A percentile compares a stretch with the other conserved stretches of the same genome.
phyloP scores from a whole-genome alignment of 805 yeast species.

The Saccharomyces mikatae region DNA sequence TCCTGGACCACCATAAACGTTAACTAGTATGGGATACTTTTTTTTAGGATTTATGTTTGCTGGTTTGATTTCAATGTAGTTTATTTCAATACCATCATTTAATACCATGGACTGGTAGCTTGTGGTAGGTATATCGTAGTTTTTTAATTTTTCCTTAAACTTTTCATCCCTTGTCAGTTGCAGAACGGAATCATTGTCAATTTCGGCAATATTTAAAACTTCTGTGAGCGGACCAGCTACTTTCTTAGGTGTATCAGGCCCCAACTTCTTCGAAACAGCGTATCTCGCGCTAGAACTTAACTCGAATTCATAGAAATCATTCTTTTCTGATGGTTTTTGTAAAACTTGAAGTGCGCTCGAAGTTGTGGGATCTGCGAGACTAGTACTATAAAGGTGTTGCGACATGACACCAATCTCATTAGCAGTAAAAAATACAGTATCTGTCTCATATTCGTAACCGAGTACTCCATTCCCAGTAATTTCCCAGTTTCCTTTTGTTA shows the following conservation, averaged over 20 bases:
- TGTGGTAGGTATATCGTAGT: conserved; percentile 41
- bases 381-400: conserved; percentile 50
- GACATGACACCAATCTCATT: conserved; percentile 41
- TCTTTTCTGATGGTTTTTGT: conserved; percentile 15
- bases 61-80: conserved; percentile 59
- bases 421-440: conserved; percentile 47
- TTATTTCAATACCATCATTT: conserved; percentile 36
- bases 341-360: conserved; percentile 2
- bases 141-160: conserved; percentile 15
- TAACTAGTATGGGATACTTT: conserved; percentile 58
- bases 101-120: conserved; percentile 33
- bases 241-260: conserved; percentile 19
- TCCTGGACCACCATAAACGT: conserved; percentile 79
- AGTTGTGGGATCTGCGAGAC: conserved; percentile 25
- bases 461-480: conserved; percentile 40
- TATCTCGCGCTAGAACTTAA: conserved; percentile 52
- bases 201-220: conserved; percentile 4
- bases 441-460: conserved; percentile 39
- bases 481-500: conserved; percentile 46
- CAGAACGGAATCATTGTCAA: conserved; percentile 4
- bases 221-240: conserved; percentile 21
- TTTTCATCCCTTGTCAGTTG: conserved; percentile 12
- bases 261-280: conserved; percentile 22
- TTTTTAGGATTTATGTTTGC: conserved; percentile 39
- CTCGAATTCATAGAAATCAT: conserved; percentile 36